phyloP scores from a whole-genome alignment of 2,329 filamentous ascomycete species.

The Penicillium concentricum region DNA sequence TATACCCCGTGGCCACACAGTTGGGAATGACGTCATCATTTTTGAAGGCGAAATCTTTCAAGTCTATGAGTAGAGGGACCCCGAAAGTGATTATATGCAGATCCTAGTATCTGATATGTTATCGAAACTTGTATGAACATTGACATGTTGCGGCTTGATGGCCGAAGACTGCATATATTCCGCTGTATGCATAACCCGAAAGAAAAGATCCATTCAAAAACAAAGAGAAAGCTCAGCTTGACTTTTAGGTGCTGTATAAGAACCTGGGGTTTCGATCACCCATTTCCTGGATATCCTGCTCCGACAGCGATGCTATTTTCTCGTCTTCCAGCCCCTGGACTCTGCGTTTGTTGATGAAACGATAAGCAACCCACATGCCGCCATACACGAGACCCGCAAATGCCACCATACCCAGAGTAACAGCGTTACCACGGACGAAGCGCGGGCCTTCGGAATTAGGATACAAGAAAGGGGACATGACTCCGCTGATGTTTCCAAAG shows the following conservation, averaged over 20 bases:
- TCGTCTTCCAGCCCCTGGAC: conserved; percentile 38
- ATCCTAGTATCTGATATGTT: background rate
- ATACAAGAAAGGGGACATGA: conserved; percentile 67
- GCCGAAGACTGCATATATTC: background rate
- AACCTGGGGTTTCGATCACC: conserved; percentile 45
- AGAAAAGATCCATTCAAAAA: background rate
- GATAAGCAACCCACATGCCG: conserved; percentile 56
- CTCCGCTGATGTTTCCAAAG: conserved; percentile 67
- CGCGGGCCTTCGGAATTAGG: conserved; percentile 51
- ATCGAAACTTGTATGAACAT: background rate
- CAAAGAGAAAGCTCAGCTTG: background rate
- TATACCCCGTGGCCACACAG: background rate
- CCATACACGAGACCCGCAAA: conserved; percentile 55
- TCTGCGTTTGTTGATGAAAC: conserved; percentile 47
- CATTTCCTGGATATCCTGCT: conserved; percentile 45
- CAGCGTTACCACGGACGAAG: conserved; percentile 62
- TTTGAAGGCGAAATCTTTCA: background rate
- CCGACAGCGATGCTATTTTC: conserved; percentile 39
- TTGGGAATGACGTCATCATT: conserved; percentile 5
- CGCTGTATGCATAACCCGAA: background rate
- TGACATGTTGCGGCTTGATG: background rate
- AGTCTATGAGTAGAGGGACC: background rate
- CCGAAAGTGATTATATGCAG: background rate
- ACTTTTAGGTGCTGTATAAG: conserved; percentile 36
- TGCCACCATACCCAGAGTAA: conserved; percentile 59